Conservation (phyloP, 1,139 yeast species). For the Geotrichum bryndzae region DNA sequence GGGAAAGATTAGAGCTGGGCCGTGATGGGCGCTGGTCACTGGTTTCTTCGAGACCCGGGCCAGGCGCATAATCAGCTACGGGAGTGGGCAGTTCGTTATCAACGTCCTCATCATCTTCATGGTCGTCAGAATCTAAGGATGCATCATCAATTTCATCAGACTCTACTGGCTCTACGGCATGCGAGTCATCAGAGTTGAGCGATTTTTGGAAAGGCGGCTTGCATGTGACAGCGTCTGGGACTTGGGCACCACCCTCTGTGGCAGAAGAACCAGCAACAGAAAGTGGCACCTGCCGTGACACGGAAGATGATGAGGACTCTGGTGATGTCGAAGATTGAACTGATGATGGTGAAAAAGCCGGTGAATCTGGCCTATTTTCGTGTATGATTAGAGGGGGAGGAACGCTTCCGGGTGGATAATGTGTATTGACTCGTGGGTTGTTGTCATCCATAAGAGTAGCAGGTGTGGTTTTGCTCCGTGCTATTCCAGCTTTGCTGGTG, state of each 20-base stretch:
- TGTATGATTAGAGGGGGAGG: background rate
- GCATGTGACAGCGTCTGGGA: background rate
- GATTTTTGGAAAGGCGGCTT: background rate
- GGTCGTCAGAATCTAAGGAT: slow-evolving; percentile 12
- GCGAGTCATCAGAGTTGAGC: background rate
- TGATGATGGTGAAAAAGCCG: background rate
- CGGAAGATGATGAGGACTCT: background rate
- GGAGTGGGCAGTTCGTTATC: background rate
- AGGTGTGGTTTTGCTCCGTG: background rate
- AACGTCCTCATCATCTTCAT: slow-evolving; percentile 7
- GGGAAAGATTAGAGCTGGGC: background rate
- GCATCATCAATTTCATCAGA: slow-evolving; percentile 6
- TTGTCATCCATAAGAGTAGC: background rate
- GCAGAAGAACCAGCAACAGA: background rate
- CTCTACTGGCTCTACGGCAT: background rate
- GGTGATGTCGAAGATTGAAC: background rate
- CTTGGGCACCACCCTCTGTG: background rate
- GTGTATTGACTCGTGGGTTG: background rate
- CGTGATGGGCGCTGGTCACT: background rate
- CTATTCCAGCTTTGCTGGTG: background rate
- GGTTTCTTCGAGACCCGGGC: background rate
- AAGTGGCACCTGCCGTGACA: background rate
- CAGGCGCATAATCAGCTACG: background rate
- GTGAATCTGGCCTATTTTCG: background rate
- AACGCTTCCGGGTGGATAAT: background rate